Evolutionary conservation across 2,329 filamentous ascomycete genomes (phyloP), one percentile per base, ranked within the genome.

Genomic region (Trichocomaceae sp.): DNA sequence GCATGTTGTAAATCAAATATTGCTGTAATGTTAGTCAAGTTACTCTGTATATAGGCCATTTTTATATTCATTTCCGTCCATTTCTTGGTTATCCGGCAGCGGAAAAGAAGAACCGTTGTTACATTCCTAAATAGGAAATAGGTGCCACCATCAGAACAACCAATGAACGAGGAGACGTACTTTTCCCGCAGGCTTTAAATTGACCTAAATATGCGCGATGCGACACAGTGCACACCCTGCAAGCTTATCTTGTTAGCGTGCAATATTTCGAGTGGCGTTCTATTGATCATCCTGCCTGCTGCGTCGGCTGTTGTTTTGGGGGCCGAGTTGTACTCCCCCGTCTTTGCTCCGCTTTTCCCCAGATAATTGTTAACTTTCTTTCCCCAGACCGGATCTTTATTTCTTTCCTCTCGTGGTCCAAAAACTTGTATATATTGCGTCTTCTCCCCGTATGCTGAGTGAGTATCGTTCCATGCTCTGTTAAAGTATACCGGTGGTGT

Each of bases 231-330:
- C 8, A 33, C 6, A 33, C n/a, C n/a, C n/a, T n/a, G 7, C 29
- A 33, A 7, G 8, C 2, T 9, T 33, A 9, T 12, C 31, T 15
- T 35, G 31, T 5, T 35, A 35, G 31, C 15, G 12, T 5, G 31
- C 31, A 35, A 35, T 35, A 35, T 35, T 35, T 8, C 7, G 12
- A 9, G 29, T 33, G 29, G 29, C 29, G 29, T 33, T 9, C 4
- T 33, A 8, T 35, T 7, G 35, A 19, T 46, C 20, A n/a, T n/a
- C 8, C 5, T 15, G 22, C 23, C 23, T 26, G 23, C 7, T 26
- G 23, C 3, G 23, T 53, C 51, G 51, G 51, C 44, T 2, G 15
- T 26, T 53, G 44, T 53, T 53, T 35, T 53, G 44, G 33, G n/a
- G 2, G 15, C 44, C 51, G 50, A 52, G n/a, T 22, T 6, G n/a